Evolutionary conservation across 495 filamentous ascomycete genomes (phyloP).

Genomic region (Amphirosellinia nigrospora): DNA sequence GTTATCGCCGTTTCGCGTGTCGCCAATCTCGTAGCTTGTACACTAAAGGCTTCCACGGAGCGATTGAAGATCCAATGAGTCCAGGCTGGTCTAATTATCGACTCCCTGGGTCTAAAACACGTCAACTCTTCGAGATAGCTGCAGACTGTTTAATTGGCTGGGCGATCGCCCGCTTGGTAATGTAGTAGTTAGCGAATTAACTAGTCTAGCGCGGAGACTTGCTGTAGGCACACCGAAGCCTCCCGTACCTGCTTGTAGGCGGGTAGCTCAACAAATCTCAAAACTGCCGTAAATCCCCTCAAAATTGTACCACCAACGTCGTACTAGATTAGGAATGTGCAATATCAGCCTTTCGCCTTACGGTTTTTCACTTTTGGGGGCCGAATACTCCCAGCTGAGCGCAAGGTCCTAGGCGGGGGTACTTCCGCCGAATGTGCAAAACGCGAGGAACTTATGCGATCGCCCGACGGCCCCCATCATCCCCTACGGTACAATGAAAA

Average conservation of each 20-base stretch:
- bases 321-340: not conserved
- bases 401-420: no score
- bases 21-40: not conserved
- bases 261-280: not conserved
- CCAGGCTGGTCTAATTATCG: not conserved
- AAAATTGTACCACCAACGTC: not conserved
- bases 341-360: not conserved
- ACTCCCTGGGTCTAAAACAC: not conserved
- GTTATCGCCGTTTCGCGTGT: not conserved
- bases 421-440: not conserved
- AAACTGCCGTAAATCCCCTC: not conserved
- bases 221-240: not conserved
- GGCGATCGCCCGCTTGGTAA: conserved; percentile 1
- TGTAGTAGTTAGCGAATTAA: not conserved
- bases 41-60: not conserved
- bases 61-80: not conserved
- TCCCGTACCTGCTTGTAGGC: not conserved
- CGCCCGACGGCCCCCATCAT: not conserved
- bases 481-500: not conserved
- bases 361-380: not conserved
- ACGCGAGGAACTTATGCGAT: not conserved
- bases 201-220: not conserved
- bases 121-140: conserved; percentile 2
- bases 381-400: no score
- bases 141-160: not conserved